phyloP scores from a whole-genome alignment of 192 early-diverging fungal species.

The Fimicolochytrium jonesii region DNA sequence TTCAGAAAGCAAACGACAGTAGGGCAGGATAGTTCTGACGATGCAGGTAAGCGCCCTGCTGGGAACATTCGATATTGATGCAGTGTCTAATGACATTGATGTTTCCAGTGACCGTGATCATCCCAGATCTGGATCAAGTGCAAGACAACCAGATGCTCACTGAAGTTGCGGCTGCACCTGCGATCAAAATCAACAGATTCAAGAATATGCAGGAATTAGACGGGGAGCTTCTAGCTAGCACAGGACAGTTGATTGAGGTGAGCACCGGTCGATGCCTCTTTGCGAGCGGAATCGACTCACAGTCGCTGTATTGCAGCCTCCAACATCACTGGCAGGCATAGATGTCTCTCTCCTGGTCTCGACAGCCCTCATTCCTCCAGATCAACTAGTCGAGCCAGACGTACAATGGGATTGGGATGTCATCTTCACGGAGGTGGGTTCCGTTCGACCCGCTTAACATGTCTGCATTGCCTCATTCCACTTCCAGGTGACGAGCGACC shows the following conservation, averaged over 20 bases:
- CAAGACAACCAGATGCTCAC: constrained; percentile 42
- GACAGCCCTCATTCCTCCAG: constrained; percentile 35
- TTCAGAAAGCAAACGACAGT: no score
- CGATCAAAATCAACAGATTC: constrained; percentile 39
- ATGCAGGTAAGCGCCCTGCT: no score
- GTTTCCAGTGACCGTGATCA: constrained; percentile 34
- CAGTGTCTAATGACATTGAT: no score
- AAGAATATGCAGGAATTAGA: constrained; percentile 45
- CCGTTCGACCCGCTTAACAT: no score
- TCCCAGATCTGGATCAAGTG: constrained; percentile 44
- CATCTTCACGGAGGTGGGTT: constrained; percentile 31
- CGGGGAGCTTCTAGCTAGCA: constrained; percentile 29
- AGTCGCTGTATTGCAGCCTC: constrained; percentile 12
- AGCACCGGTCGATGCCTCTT: no score
- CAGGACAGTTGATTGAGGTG: constrained; percentile 34
- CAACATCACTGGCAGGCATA: constrained; percentile 32
- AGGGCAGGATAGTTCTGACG: no score
- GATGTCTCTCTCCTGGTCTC: constrained; percentile 37
- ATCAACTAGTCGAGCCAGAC: constrained; percentile 38
- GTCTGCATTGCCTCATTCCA: no score
- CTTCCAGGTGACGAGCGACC: no score
- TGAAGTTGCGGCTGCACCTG: constrained; percentile 40
- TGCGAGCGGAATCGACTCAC: no score
- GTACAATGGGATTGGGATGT: constrained; percentile 50
- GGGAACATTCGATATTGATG: no score